Base-by-base conservation (phyloP, 495 filamentous ascomycete species). In the Pseudevernia furfuracea region DNA sequence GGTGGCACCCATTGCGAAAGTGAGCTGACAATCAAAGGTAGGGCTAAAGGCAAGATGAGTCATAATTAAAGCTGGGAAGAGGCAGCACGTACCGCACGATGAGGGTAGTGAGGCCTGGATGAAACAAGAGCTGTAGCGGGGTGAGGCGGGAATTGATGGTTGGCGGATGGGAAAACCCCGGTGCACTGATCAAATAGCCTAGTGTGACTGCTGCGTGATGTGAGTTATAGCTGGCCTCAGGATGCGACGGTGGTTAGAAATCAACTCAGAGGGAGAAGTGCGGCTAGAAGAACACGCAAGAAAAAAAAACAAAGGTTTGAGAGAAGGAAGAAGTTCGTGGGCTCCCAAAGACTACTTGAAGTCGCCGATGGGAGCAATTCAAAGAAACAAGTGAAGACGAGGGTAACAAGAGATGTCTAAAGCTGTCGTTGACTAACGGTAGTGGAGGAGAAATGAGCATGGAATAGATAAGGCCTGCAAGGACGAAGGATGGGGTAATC, bases 1-100 rank as follows among this genome's bases (percentile, higher is more conserved):
- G 28, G 36, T 38, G 25, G 37, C 46, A n/a, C 43, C 43, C 59
- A 61, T 61, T 17, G 59, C 43, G 21, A 52, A 10, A 32, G 28
- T 1, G 21, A 4, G 23, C 2, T 17, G n/a, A 46, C 7, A 25
- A 23, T 7, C 21, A 28, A 23, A 8, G 14, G 7, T 28, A 17
- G 1, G 5, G 15, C 23, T 43, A 10, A 43, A 39, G 12, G 30
- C 57, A 15, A 59, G 34, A 28, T 59, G 57, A 43, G 5, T 14
- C 14, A 43, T 39, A 8, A 23, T 59, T 28, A 11, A 43, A n/a
- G 34, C 15, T 37, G 32, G 12, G 2, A 2, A 39, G 37, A 39
- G 37, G 12, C 10, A 39, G 12, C 3, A 23, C 9, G 55, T 32
- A 37, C n/a, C 32, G 15, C 41, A 10, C 41, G 19, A 44, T 5